phyloP scores from a whole-genome alignment of 352 stramenopile species.

The Globisporangium carolinianum region DNA sequence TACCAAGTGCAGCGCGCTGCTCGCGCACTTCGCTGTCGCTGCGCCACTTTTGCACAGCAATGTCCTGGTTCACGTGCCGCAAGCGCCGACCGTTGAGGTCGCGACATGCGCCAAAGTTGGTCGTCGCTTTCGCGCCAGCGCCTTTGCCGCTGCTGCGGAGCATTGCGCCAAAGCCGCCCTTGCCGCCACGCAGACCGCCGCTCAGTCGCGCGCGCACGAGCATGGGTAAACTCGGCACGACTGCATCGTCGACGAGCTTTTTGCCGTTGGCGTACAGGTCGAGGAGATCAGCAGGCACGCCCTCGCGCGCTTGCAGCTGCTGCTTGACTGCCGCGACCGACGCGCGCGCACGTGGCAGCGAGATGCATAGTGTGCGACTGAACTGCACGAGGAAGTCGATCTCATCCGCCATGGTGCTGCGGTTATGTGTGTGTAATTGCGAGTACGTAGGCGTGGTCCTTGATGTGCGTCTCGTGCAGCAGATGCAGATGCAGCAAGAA shows the following conservation, averaged over 20 bases:
- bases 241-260: slow-evolving; percentile 32
- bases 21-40: slow-evolving; percentile 46
- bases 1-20: slow-evolving; percentile 33
- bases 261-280: slow-evolving; percentile 58
- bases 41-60: slow-evolving; percentile 77
- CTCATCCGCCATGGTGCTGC: slow-evolving; percentile 34
- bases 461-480: too few species aligned
- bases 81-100: slow-evolving; percentile 73
- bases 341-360: slow-evolving; percentile 30
- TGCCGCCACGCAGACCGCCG: slow-evolving; percentile 64
- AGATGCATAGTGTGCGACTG: slow-evolving; percentile 66
- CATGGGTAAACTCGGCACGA: slow-evolving; percentile 36
- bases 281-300: slow-evolving; percentile 36
- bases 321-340: slow-evolving; percentile 31
- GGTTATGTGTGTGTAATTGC: too few species aligned
- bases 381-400: slow-evolving; percentile 79
- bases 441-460: too few species aligned
- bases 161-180: slow-evolving; percentile 84
- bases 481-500: too few species aligned
- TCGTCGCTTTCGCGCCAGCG: slow-evolving; percentile 58
- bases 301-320: slow-evolving; percentile 34
- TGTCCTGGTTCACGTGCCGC: slow-evolving; percentile 84
- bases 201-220: slow-evolving; percentile 59
- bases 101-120: slow-evolving; percentile 72
- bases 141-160: slow-evolving; percentile 74